Percentiles rank a stretch among this genome's conserved stretches.
Evolutionary conservation across 352 stramenopile genomes (phyloP).

Genomic region (Globisporangium alternatum): DNA sequence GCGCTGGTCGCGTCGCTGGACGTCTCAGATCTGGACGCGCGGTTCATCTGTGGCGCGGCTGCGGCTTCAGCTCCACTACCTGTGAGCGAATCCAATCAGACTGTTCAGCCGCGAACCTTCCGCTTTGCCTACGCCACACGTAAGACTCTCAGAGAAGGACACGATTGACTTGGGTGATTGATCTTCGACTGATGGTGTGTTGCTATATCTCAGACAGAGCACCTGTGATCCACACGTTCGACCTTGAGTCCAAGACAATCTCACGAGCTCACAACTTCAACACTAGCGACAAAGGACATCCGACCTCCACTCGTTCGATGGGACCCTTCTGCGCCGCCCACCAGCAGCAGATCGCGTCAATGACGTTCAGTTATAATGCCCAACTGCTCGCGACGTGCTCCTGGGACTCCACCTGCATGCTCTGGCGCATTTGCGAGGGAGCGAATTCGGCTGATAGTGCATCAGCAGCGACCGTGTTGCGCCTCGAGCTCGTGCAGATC

Average conservation of each 20-base stretch:
- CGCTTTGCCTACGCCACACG: slow-evolving; percentile 40
- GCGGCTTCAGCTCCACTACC: not conserved
- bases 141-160: slow-evolving; percentile 16
- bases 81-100: not conserved
- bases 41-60: slow-evolving; percentile 32
- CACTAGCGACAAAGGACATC: not conserved
- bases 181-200: too few relatives aligned
- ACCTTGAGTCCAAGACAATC: slow-evolving; percentile 9
- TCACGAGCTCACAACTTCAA: not conserved
- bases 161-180: slow-evolving; percentile 25
- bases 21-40: slow-evolving; percentile 18
- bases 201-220: not conserved
- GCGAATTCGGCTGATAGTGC: not conserved
- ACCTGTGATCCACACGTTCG: slow-evolving; percentile 12
- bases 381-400: slow-evolving; percentile 42
- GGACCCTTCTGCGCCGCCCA: slow-evolving; percentile 23
- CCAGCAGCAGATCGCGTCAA: slow-evolving; percentile 51
- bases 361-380: slow-evolving; percentile 37
- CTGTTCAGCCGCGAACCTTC: slow-evolving; percentile 3
- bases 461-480: not conserved
- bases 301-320: not conserved
- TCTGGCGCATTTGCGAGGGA: slow-evolving; percentile 32
- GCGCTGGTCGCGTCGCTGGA: slow-evolving; percentile 30
- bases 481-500: slow-evolving; percentile 29
- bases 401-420: slow-evolving; percentile 60